A percentile compares a stretch with the other conserved stretches of the same genome.
phyloP scores from a whole-genome alignment of 176 grass and related monocot species.

The Areca catechu region DNA sequence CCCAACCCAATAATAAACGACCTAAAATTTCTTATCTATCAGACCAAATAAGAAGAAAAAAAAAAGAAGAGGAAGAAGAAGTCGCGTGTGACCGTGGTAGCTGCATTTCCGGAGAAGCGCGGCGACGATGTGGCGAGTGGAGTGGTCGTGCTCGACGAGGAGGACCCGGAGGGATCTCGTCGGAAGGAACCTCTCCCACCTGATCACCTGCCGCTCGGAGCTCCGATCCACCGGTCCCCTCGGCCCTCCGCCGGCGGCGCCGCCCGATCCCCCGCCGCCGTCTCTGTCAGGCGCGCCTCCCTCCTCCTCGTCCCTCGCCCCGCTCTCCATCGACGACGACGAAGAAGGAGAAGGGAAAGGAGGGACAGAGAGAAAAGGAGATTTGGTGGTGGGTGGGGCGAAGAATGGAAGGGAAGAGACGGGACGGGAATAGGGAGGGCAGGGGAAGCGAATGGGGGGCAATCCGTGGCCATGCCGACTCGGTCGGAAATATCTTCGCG shows the following conservation, averaged over 20 bases:
- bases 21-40: too few relatives aligned
- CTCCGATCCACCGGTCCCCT: not conserved
- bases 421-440: slow-evolving; percentile 1
- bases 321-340: slow-evolving; percentile 37
- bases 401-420: not conserved
- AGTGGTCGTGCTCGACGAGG: slow-evolving; percentile 93
- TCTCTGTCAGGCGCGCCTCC: not conserved
- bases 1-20: not conserved
- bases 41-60: too few relatives aligned
- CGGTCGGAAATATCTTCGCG: slow-evolving; percentile 5
- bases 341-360: not conserved
- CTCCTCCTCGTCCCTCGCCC: slow-evolving; percentile 20
- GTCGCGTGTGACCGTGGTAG: slow-evolving; percentile 56
- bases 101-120: slow-evolving; percentile 95
- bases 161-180: slow-evolving; percentile 67
- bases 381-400: too few relatives aligned
- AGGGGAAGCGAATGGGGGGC: not conserved
- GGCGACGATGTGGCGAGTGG: slow-evolving; percentile 83
- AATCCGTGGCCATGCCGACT: not conserved
- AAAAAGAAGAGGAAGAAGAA: not conserved
- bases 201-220: slow-evolving; percentile 23
- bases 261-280: not conserved
- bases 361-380: slow-evolving; percentile 7
- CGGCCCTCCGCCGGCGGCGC: not conserved
- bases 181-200: slow-evolving; percentile 83